phyloP scores from a whole-genome alignment of 345 rosid species.

The Boechera divaricarpa region DNA sequence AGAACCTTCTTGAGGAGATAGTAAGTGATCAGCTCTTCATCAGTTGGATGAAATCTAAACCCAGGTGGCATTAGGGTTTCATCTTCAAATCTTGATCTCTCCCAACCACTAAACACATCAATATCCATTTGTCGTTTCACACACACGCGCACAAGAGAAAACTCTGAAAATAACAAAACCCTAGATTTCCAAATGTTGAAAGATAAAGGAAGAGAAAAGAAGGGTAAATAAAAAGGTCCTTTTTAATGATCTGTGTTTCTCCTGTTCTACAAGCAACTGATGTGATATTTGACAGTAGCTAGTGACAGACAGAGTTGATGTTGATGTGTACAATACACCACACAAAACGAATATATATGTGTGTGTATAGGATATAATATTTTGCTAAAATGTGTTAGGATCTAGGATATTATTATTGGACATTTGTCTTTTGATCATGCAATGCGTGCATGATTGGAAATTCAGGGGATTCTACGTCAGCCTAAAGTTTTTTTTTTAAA shows the following conservation, averaged over 20 bases:
- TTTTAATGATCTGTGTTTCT: constrained; percentile 47
- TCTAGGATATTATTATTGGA: constrained; percentile 20
- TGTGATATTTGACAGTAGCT: constrained; percentile 49
- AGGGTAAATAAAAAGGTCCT: constrained; percentile 10
- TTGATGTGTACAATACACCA: constrained; percentile 51
- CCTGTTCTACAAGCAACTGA: constrained; percentile 49
- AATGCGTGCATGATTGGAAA: constrained; percentile 39
- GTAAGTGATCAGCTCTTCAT: constrained; percentile 91
- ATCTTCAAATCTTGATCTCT: constrained; percentile 40
- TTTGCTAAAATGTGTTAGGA: constrained; percentile 10
- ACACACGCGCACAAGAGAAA: not conserved
- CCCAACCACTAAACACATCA: constrained; percentile 51
- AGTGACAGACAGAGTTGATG: constrained; percentile 47
- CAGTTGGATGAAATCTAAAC: constrained; percentile 92
- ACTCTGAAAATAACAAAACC: constrained; percentile 21
- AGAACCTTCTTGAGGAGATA: constrained; percentile 85
- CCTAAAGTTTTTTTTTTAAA: not conserved
- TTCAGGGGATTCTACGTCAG: constrained; percentile 42
- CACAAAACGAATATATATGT: constrained; percentile 46
- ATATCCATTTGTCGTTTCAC: constrained; percentile 50
- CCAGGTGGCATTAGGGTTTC: constrained; percentile 81
- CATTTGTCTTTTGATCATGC: constrained; percentile 38
- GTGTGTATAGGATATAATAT: not conserved
- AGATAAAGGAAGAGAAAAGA: not conserved
- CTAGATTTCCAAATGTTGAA: constrained; percentile 21